Evolutionary conservation across 148 eudicot species (phyloP), one percentile per base, ranked within the genome.

Genomic region (Suaeda aralocaspica): DNA sequence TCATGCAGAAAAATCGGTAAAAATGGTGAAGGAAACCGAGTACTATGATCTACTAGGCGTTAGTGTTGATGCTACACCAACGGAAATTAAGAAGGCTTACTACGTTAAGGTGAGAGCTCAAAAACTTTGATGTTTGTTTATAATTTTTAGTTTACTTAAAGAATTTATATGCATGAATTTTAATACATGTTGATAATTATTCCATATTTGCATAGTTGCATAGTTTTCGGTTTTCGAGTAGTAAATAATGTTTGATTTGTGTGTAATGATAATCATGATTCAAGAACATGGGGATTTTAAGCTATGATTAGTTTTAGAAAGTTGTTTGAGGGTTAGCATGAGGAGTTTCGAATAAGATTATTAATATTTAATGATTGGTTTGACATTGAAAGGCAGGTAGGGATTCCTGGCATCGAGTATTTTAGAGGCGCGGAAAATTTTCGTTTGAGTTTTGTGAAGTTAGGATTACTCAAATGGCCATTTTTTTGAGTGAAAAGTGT

Each of bases 81-180:
- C 85, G 9, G 96, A 93, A 5, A 88, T 93, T 67, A 93, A 88
- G 81, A 93, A 91, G 78, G 98, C 98, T 44, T 93, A 93, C 74
- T 91, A 90, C 72, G 13, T 84, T 36, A 85, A 88, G 88, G 98
- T 82, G 51, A 72, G 42, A 9, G 9, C 41, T n/a, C 41, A 36
- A 36, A 36, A 36, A 36, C 8, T 36, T 36, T 8, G 8, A 36
- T 36, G 49, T 30, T 10, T 1, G 25, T 55, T 26, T 14, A 19
- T 16, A 13, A 59, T 59, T 67, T 59, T 0, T 36, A 26, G 15
- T 19, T 13, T n/a, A 61, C 21, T 5, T 28, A n/a, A n/a, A n/a
- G n/a, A n/a, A n/a, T n/a, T n/a, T n/a, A n/a, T n/a, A n/a, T n/a
- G n/a, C n/a, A n/a, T n/a, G n/a, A n/a, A n/a, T n/a, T n/a, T n/a